A percentile compares a stretch with the other conserved stretches of the same genome.
Conservation (phyloP, 331 rosid species). For the Quercus lobata region DNA sequence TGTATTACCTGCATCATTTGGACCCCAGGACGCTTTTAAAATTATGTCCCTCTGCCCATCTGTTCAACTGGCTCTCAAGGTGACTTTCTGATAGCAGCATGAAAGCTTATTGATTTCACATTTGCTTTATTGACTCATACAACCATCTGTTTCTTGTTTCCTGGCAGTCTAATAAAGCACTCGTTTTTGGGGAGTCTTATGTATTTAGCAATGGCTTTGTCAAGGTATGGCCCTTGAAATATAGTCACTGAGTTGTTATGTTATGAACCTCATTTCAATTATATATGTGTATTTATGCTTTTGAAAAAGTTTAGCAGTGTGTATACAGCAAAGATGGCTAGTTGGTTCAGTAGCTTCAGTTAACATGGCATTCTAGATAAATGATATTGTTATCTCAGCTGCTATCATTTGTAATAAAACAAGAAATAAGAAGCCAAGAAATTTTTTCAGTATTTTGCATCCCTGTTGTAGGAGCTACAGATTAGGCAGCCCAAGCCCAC, state of each 20-base stretch:
- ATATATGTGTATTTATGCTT: background rate
- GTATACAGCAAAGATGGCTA: background rate
- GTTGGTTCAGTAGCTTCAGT: background rate
- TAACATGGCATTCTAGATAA: background rate
- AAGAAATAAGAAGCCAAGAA: background rate
- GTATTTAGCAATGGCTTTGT: slow-evolving; percentile 74
- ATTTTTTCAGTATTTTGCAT: too few species aligned
- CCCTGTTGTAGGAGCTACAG: too few species aligned
- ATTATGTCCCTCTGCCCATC: slow-evolving; percentile 77
- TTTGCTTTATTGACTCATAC: slow-evolving; percentile 10
- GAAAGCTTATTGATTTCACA: slow-evolving; percentile 13
- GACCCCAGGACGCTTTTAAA: slow-evolving; percentile 88
- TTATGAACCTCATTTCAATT: background rate
- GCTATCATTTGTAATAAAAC: background rate
- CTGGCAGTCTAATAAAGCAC: slow-evolving; percentile 82
- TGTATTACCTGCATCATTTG: slow-evolving; percentile 80
- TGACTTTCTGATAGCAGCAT: slow-evolving; percentile 27
- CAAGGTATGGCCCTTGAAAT: slow-evolving; percentile 52
- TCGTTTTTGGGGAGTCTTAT: slow-evolving; percentile 74
- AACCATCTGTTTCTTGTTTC: slow-evolving; percentile 18
- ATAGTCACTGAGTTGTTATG: slow-evolving; percentile 10
- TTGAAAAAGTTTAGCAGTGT: background rate
- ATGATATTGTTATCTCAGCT: background rate
- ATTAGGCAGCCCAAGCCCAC: too few species aligned
- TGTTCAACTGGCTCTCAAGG: slow-evolving; percentile 82